phyloP scores from a whole-genome alignment of 768 basidiomycete species.

The Russula compacta region DNA sequence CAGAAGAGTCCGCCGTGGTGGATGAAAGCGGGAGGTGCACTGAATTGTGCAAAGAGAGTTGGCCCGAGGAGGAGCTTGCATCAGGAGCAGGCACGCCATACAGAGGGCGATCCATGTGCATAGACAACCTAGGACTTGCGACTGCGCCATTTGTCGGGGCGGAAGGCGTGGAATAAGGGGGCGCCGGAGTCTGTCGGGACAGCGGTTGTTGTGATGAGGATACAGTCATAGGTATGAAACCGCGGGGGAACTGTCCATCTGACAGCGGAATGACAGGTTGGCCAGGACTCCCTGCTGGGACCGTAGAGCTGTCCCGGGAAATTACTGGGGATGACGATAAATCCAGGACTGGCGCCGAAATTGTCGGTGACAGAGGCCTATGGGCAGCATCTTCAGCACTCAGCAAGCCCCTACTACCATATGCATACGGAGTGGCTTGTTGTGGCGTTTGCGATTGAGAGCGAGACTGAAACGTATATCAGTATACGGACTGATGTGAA shows the following conservation, averaged over 20 bases:
- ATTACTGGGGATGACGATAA: neutral
- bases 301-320: neutral
- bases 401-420: neutral
- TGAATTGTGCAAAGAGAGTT: neutral
- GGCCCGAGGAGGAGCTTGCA: conserved; percentile 11
- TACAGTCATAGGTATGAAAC: conserved; percentile 14
- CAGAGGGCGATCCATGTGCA: neutral
- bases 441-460: conserved; percentile 19
- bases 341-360: conserved; percentile 1
- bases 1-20: conserved; percentile 8
- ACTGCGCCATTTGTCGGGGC: neutral
- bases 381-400: conserved; percentile 17
- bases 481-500: neutral
- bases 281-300: neutral
- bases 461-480: conserved; percentile 11
- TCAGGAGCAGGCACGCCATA: conserved; percentile 13
- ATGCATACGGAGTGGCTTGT: conserved; percentile 11
- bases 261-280: neutral
- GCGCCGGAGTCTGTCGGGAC: neutral
- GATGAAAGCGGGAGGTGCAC: conserved; percentile 4
- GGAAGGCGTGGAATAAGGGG: neutral
- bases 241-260: conserved; percentile 14
- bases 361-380: conserved; percentile 1
- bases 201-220: conserved; percentile 2
- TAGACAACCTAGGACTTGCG: conserved; percentile 2